Base-by-base conservation (phyloP, 495 filamentous ascomycete species). In the Xylaria cubensis region DNA sequence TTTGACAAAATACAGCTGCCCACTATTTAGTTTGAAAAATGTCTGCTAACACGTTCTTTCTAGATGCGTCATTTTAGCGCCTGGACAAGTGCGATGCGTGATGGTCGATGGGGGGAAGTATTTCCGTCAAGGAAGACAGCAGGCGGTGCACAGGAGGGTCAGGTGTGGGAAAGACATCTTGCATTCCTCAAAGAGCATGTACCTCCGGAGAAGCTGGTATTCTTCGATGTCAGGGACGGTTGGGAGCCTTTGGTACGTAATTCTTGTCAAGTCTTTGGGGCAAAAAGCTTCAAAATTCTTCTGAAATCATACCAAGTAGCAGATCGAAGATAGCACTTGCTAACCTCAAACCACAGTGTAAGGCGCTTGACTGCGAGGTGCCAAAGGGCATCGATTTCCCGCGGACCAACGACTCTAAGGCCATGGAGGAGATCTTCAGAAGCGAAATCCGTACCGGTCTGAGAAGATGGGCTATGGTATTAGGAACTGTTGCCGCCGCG, bases 191-290 rank as follows among this genome's bases (percentile, higher is more conserved):
- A 68, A 24, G 69, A 76, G 32, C 71, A 73, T 24, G 76, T 78
- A 6, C 76, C 76, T 7, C 61, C 65, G 12, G 69, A 78, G 21
- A 76, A 75, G 46, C 73, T 76, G 26, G 63, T 78, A 32, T 75
- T 78, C 41, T 76, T 78, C 53, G 69, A 76, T 50, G 74, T 76
- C 15, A 61, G 66, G 13, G 76, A 78, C 13, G 76, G 74, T 17
- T 76, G 76, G 76, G 74, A 62, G 26, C 76, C 74, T 9, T 46
- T 78, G 19, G 65, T 67, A 19, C 56, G 65, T 67, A 19, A 56
- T 34, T 8, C 12, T 50, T 10, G 4, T 67, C 17, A 1, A 6
- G 46, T 53, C 17, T 34, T 26, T 10, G 24, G 59, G 6, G 0
- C 59, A 24, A 19, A 12, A 24, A 64, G 42, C 12, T 34, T 48